Evolutionary conservation across 345 rosid species (phyloP).

Genomic region (Salix exigua): DNA sequence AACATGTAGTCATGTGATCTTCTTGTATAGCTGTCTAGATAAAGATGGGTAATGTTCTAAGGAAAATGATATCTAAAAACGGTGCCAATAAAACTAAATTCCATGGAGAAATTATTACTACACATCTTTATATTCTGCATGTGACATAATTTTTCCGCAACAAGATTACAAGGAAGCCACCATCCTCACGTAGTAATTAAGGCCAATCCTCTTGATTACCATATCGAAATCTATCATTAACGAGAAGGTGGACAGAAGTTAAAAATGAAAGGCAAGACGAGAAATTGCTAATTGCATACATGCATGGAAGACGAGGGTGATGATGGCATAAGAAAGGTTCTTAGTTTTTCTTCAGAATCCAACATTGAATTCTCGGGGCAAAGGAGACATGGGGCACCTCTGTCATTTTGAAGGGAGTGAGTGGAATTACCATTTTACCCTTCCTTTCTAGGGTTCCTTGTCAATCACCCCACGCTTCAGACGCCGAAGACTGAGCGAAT

Average conservation of each 20-base stretch:
- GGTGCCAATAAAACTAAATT: background rate
- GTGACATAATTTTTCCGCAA: conserved; percentile 4
- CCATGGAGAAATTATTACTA: background rate
- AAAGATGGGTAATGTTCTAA: conserved; percentile 23
- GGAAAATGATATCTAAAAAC: background rate
- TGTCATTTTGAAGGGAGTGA: background rate
- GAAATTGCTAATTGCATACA: background rate
- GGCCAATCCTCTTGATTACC: background rate
- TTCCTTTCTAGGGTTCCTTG: background rate
- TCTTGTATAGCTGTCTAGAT: conserved; percentile 24
- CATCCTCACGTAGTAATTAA: background rate
- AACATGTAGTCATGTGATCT: conserved; percentile 8
- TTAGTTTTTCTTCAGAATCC: background rate
- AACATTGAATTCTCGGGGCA: too few species aligned
- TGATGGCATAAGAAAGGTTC: background rate
- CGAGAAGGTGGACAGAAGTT: background rate
- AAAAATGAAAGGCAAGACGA: conserved; percentile 1
- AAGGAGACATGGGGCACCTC: background rate
- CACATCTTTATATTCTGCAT: conserved; percentile 14
- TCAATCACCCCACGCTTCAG: conserved; percentile 43
- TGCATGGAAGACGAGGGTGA: conserved; percentile 6
- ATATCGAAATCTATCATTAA: background rate
- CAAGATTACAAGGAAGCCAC: conserved; percentile 21
- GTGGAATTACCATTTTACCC: conserved; percentile 12
- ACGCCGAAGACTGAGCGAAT: conserved; percentile 39